Evolutionary conservation across 805 yeast species (phyloP), one percentile per base, ranked within the genome.

Genomic region (Aciculoconidium aculeatum): DNA sequence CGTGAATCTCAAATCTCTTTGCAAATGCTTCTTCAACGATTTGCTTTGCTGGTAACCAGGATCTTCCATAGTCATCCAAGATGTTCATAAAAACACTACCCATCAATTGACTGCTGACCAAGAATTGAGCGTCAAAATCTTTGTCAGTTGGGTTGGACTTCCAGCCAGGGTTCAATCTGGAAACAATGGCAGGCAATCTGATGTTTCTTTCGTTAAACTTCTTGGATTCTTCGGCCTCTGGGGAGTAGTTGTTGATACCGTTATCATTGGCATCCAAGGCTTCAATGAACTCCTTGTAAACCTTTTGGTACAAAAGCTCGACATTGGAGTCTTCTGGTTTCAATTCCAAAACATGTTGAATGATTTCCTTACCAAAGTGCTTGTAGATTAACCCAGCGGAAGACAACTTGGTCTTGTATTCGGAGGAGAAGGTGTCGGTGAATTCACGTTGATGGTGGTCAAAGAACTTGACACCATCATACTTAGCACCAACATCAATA

Each of bases 361-460:
- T 78, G 35, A 81, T 76, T 27, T 77, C 78, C 44, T 72, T 73
- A 41, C 94, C 94, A 44, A 67, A 83, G 56, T 83, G 90, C 51
- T 88, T 90, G 67, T 80, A 92, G 11, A 92, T 77, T 37, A 92
- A 69, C 15, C 98, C 98, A 6, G 98, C 98, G 34, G 95, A 82
- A 11, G 94, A 80, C 41, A 92, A 69, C 55, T 86, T 88, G 29
- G 97, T 92, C 36, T 63, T 55, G 50, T 65, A 81, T 6, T 66
- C 58, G 1, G 53, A 66, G 14, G 73, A 73, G 50, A 92, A 90
- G 4, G 81, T 75, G 43, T 81, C 88, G 17, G 61, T 59, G 49
- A 92, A 92, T 11, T 82, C 97, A 40, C 96, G 75, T 65, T 92
- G 98, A 61, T 92, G 98, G 53, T 92, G 98, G 55, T 92, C 98